Evolutionary conservation across 2,329 filamentous ascomycete genomes (phyloP).

Genomic region (Stagonosporopsis rhizophila): DNA sequence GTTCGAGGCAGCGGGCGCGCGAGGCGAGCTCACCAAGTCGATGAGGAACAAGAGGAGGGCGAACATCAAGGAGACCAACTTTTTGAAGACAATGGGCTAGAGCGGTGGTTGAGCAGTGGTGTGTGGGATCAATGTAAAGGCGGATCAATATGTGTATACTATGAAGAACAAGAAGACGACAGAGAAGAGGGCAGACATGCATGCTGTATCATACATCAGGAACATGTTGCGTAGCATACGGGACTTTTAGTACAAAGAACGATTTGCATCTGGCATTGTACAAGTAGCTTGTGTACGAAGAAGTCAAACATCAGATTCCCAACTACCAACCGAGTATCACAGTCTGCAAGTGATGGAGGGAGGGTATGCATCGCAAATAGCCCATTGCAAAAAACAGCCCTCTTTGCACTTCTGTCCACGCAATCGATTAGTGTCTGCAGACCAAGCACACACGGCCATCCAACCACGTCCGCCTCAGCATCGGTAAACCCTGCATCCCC

Average conservation of each 20-base stretch:
- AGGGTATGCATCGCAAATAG: not conserved
- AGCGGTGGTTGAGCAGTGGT: not conserved
- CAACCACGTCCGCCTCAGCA: not conserved
- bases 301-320: not conserved
- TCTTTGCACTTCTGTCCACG: not conserved
- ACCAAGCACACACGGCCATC: not conserved
- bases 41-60: constrained; percentile 78
- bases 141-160: not conserved
- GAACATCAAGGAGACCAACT: constrained; percentile 84
- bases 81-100: constrained; percentile 76
- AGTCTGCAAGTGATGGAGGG: not conserved
- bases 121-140: too few relatives aligned
- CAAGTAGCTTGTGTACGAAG: not conserved
- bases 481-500: not conserved
- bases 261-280: not conserved
- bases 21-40: constrained; percentile 70
- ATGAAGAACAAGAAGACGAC: not conserved
- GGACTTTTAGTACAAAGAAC: not conserved
- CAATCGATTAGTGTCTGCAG: not conserved
- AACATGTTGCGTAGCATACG: not conserved
- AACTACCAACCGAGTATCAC: not conserved
- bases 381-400: not conserved
- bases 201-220: not conserved
- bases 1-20: constrained; percentile 56
- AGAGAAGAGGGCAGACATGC: not conserved